These are phyloP conservation scores for Thraustotheca clavata DNA, from an alignment of 352 stramenopile species.

Conservation along the genomic window DNA sequence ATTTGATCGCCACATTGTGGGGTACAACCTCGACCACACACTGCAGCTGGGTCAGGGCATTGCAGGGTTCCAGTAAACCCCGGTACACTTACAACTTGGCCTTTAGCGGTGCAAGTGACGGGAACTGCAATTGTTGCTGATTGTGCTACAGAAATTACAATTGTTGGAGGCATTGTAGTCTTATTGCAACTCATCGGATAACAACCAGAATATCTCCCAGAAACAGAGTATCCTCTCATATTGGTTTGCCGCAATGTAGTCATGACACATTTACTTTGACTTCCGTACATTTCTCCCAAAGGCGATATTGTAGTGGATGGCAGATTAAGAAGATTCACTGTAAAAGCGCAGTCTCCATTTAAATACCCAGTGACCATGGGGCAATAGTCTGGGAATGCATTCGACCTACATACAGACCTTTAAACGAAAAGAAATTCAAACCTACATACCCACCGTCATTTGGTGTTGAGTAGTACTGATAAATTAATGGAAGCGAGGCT, in stretches of 20 bases:
- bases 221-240: conserved; percentile 45
- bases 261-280: conserved; percentile 54
- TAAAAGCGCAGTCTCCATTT: conserved; percentile 50
- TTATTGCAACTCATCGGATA: conserved; percentile 63
- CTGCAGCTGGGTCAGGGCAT: conserved; percentile 55
- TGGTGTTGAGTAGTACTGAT: conserved; percentile 51
- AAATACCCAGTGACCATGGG: conserved; percentile 61
- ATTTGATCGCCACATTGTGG: background rate
- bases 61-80: conserved; percentile 49
- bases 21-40: conserved; percentile 30
- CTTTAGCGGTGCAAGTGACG: conserved; percentile 39
- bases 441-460: conserved; percentile 31
- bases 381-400: conserved; percentile 68
- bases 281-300: conserved; percentile 64
- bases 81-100: conserved; percentile 28
- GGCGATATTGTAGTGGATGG: conserved; percentile 50
- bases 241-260: conserved; percentile 49
- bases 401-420: conserved; percentile 12
- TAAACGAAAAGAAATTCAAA: background rate
- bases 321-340: conserved; percentile 39
- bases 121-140: conserved; percentile 22
- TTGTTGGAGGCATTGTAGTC: conserved; percentile 20
- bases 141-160: conserved; percentile 29
- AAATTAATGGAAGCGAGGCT: conserved; percentile 34
- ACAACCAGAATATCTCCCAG: conserved; percentile 52